Base-by-base conservation (phyloP, 768 basidiomycete genomes). In the Grammothele lineata region DNA sequence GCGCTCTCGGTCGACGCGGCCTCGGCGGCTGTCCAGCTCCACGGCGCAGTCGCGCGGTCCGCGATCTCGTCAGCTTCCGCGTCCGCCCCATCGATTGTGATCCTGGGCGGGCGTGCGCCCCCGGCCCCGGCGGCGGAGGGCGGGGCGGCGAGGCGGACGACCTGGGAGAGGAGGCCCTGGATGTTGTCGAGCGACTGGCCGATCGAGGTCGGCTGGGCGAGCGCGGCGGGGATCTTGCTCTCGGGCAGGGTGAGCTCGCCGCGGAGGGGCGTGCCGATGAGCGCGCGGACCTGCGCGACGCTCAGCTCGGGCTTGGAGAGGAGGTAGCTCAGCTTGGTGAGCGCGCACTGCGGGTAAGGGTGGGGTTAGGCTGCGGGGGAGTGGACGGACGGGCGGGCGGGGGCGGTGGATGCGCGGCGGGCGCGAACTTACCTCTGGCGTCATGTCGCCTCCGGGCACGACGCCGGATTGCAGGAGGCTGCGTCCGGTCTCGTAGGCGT, bases 381-480 rank as follows among this genome's bases (percentile, higher is more conserved):
- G 21, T 26, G 32, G 27, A 30, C n/a, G n/a, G n/a, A n/a, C n/a
- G n/a, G n/a, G n/a, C n/a, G n/a, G n/a, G n/a, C n/a, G n/a, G n/a
- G n/a, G n/a, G n/a, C n/a, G n/a, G n/a, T n/a, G n/a, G n/a, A n/a
- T n/a, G n/a, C n/a, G n/a, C n/a, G n/a, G n/a, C n/a, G n/a, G n/a
- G n/a, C 19, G 34, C n/a, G 19, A 19, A 41, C 51, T 21, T 49
- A 89, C 90, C 78, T 95, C 92, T n/a, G 92, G 89, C 1, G 93
- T 96, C 92, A 95, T 94, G 63, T 96, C 93, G 22, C 80, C 81
- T 5, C 92, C 92, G 0, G 88, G 76, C 11, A 93, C 77, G 17
- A 94, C 84, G 0, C 92, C 92, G n/a, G 70, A 75, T 38, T 80
- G 74, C 26, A 81, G 68, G 18, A 93, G 70, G 3, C 77, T 76